Evolutionary conservation across 1,139 yeast genomes (phyloP).

Genomic region (Sugiyamaella japonica): DNA sequence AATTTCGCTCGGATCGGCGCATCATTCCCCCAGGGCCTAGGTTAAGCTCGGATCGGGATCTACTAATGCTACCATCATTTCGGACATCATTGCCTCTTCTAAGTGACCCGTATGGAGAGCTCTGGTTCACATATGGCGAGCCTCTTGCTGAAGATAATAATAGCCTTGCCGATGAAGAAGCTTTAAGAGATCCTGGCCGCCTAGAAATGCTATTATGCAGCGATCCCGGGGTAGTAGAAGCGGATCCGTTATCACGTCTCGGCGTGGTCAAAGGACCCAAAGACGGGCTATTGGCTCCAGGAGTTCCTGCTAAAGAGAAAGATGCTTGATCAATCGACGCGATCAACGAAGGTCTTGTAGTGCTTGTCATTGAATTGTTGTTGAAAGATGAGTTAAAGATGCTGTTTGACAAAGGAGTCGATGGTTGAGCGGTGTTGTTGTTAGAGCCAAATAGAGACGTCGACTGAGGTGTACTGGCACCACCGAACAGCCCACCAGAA

Average conservation of each 20-base stretch:
- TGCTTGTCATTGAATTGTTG: conserved; percentile 6
- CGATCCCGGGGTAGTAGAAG: conserved; percentile 15
- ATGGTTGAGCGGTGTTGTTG: background rate
- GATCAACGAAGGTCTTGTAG: conserved; percentile 17
- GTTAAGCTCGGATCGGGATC: conserved; percentile 20
- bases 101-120: conserved; percentile 1
- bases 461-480: conserved; percentile 17
- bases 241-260: conserved; percentile 10
- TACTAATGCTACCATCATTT: background rate
- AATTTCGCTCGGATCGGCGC: conserved; percentile 18
- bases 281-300: conserved; percentile 19
- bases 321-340: conserved; percentile 62
- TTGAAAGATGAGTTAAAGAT: conserved; percentile 16
- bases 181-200: conserved; percentile 14
- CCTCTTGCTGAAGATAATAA: conserved; percentile 11
- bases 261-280: conserved; percentile 28
- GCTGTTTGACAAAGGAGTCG: conserved; percentile 21
- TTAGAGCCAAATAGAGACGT: conserved; percentile 14
- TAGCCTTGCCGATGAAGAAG: conserved; percentile 14
- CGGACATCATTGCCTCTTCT: background rate
- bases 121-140: conserved; percentile 12
- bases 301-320: conserved; percentile 49
- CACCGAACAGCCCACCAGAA: conserved; percentile 33
- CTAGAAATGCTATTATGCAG: conserved; percentile 5
- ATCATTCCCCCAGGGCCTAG: conserved; percentile 4